Percentiles rank a stretch among this genome's conserved stretches.
Evolutionary conservation across 1,284 basidiomycete genomes (phyloP).

Genomic region (Kalmanozyma brasiliensis): DNA sequence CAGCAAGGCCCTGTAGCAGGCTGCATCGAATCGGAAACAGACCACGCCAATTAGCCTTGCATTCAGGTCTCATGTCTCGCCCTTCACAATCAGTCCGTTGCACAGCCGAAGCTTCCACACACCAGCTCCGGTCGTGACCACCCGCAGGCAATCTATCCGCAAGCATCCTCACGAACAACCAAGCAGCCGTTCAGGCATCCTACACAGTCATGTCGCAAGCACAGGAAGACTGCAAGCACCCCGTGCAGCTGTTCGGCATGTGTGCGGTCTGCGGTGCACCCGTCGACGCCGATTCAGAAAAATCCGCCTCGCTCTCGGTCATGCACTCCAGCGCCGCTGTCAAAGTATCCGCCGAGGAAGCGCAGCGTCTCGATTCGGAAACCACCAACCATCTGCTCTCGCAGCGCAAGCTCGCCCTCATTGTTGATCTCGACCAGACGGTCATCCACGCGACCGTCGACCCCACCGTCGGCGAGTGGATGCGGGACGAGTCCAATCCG

Average conservation of each 20-base stretch:
- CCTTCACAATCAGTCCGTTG: not conserved
- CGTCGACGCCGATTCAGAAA: slow-evolving; percentile 75
- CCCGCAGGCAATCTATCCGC: not conserved
- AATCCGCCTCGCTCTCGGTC: slow-evolving; percentile 49
- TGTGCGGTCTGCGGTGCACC: slow-evolving; percentile 94
- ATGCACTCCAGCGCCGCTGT: slow-evolving; percentile 62
- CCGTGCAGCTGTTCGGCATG: slow-evolving; percentile 88
- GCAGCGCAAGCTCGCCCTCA: slow-evolving; percentile 85
- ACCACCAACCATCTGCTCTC: slow-evolving; percentile 81
- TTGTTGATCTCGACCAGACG: slow-evolving; percentile 98
- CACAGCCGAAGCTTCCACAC: slow-evolving; percentile 3
- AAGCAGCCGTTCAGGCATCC: no score
- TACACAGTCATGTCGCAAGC: slow-evolving; percentile 13
- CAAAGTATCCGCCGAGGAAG: slow-evolving; percentile 73
- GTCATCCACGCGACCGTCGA: slow-evolving; percentile 99
- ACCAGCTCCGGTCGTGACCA: slow-evolving; percentile 20
- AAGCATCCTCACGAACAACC: no score
- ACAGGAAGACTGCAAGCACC: slow-evolving; percentile 78
- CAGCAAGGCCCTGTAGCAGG: no score
- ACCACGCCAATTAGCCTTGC: not conserved
- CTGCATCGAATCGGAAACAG: no score
- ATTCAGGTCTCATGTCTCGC: slow-evolving; percentile 20
- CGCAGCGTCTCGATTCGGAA: slow-evolving; percentile 84
- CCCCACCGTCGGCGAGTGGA: slow-evolving; percentile 97
- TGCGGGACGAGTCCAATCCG: slow-evolving; percentile 82